Evolutionary conservation across 768 basidiomycete species (phyloP).

Genomic region (Clathrus columnatus): DNA sequence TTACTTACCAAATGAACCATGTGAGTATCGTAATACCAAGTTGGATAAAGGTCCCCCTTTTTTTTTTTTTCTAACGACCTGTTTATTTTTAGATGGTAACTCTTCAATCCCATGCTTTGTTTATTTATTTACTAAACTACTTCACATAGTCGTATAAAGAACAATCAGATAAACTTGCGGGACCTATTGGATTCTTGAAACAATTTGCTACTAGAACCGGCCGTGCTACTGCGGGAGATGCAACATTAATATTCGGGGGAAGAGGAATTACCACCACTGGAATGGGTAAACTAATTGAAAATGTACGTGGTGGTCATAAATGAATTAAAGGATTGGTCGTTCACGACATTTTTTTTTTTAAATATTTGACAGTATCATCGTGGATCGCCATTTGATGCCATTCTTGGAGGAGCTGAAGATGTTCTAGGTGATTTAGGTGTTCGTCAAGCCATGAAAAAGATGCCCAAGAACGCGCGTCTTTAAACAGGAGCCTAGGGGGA

Average conservation of each 20-base stretch:
- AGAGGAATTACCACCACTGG: conserved; percentile 79
- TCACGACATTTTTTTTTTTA: not conserved
- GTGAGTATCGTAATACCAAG: conserved; percentile 28
- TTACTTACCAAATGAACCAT: conserved; percentile 91
- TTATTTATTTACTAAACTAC: conserved; percentile 13
- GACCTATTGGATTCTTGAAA: conserved; percentile 81
- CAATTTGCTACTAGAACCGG: conserved; percentile 46
- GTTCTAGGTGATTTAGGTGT: conserved; percentile 69
- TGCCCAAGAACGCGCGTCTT: conserved; percentile 44
- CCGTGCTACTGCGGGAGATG: conserved; percentile 61
- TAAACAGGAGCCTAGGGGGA: conserved; percentile 17
- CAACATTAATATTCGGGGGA: conserved; percentile 83
- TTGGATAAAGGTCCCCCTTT: not conserved
- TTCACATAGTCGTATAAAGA: conserved; percentile 58
- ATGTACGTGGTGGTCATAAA: conserved; percentile 37
- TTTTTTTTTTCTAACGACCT: not conserved
- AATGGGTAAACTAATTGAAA: conserved; percentile 80
- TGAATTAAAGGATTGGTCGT: not conserved
- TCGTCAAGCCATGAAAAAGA: conserved; percentile 61
- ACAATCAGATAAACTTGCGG: conserved; percentile 81
- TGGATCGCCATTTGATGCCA: conserved; percentile 20
- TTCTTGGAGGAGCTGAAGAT: conserved; percentile 73
- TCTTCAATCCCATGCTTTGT: not conserved
- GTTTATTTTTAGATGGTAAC: conserved; percentile 7
- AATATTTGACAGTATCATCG: conserved; percentile 27